These are phyloP conservation scores for Alternaria conjuncta DNA, from an alignment of 2,329 filamentous ascomycete genomes.

Conservation along the genomic window DNA sequence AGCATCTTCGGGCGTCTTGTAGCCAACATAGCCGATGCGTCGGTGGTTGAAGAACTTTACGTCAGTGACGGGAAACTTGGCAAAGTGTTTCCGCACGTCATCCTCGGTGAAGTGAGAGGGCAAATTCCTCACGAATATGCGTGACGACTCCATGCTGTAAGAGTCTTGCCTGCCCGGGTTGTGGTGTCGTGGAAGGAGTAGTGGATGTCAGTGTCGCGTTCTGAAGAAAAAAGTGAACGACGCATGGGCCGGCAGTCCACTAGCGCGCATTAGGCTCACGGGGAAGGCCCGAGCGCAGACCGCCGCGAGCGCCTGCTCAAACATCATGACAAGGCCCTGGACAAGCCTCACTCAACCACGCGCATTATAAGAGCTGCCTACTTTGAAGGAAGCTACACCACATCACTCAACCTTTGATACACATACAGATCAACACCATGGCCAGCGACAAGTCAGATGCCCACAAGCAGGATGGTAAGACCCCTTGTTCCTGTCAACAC, in stretches of 20 bases:
- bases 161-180: constrained; percentile 25
- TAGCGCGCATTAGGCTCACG: constrained; percentile 3
- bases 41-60: constrained; percentile 88
- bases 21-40: constrained; percentile 94
- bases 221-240: constrained; percentile 20
- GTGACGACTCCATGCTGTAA: constrained; percentile 72
- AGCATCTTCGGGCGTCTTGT: constrained; percentile 82
- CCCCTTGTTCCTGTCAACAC: constrained; percentile 27
- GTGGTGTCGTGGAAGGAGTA: constrained; percentile 6
- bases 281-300: constrained; percentile 8
- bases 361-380: constrained; percentile 8
- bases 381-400: background rate
- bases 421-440: constrained; percentile 35
- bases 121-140: constrained; percentile 73
- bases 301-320: constrained; percentile 19
- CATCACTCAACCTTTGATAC: background rate
- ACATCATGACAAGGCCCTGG: constrained; percentile 20
- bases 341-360: constrained; percentile 16
- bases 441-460: constrained; percentile 70
- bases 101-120: constrained; percentile 85
- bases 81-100: constrained; percentile 89
- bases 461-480: constrained; percentile 56
- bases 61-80: constrained; percentile 81
- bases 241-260: constrained; percentile 9
- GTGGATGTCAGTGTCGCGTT: constrained; percentile 7